phyloP scores from a whole-genome alignment of 1,284 basidiomycete species.

The Melanopsichium pennsylvanicum region DNA sequence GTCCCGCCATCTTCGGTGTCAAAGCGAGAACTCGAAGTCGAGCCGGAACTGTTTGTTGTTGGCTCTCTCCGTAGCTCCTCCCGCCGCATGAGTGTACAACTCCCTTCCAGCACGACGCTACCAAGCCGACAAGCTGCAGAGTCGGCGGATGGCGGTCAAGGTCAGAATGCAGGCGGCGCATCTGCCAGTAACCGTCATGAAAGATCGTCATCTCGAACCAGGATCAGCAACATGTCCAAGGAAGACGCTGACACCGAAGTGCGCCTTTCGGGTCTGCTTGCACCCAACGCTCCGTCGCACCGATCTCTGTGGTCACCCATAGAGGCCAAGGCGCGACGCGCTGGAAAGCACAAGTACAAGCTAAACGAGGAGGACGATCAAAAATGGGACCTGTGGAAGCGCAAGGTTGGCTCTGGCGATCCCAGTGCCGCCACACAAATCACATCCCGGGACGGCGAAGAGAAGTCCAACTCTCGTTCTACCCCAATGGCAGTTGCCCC shows the following conservation, averaged over 20 bases:
- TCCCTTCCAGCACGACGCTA: slow-evolving; percentile 5
- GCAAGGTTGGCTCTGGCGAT: slow-evolving; percentile 20
- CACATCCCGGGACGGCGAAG: not conserved
- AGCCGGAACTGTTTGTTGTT: slow-evolving; percentile 34
- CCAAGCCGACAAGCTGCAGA: slow-evolving; percentile 16
- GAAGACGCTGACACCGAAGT: slow-evolving; percentile 43
- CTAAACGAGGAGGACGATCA: slow-evolving; percentile 49
- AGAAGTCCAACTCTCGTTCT: slow-evolving; percentile 22
- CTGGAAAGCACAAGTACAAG: slow-evolving; percentile 44
- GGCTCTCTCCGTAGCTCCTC: slow-evolving; percentile 37
- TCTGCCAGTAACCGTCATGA: slow-evolving; percentile 15
- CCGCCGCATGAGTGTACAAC: slow-evolving; percentile 40
- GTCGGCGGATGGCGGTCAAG: not conserved
- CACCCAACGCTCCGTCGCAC: slow-evolving; percentile 60
- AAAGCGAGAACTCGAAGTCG: slow-evolving; percentile 18
- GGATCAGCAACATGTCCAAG: slow-evolving; percentile 44
- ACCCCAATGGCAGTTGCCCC: slow-evolving; percentile 46
- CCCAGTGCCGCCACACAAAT: not conserved
- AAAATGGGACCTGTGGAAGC: slow-evolving; percentile 56
- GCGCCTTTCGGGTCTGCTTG: slow-evolving; percentile 52
- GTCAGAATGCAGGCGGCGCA: slow-evolving; percentile 6
- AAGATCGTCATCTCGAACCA: slow-evolving; percentile 40
- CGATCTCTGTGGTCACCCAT: slow-evolving; percentile 49
- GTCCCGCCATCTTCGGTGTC: slow-evolving; percentile 21
- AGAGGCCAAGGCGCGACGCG: slow-evolving; percentile 33